These are phyloP conservation scores for Triticum urartu DNA, from an alignment of 176 grass and related monocot species.

Conservation along the genomic window DNA sequence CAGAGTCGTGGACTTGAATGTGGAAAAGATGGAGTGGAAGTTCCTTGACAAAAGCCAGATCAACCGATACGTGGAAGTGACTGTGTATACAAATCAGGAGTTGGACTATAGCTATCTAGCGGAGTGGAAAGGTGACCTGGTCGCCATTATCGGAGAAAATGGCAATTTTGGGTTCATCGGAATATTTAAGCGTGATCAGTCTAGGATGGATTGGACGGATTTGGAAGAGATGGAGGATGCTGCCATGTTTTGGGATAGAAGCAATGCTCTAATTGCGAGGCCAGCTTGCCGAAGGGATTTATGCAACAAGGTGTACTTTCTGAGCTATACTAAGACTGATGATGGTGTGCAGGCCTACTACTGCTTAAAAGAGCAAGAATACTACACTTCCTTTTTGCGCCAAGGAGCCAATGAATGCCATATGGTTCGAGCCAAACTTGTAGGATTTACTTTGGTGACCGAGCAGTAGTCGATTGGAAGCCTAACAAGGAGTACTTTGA, in stretches of 20 bases:
- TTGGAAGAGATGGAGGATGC: background rate
- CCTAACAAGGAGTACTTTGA: background rate
- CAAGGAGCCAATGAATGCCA: background rate
- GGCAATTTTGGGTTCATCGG: background rate
- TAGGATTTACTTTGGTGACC: background rate
- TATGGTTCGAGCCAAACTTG: background rate
- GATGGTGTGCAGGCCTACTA: background rate
- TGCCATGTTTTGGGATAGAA: too few species aligned
- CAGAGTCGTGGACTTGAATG: background rate
- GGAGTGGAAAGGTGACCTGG: slow-evolving; percentile 17
- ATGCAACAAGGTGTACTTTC: slow-evolving; percentile 5
- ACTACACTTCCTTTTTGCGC: background rate
- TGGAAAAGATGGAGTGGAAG: slow-evolving; percentile 19
- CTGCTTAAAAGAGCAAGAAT: background rate
- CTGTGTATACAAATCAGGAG: background rate
- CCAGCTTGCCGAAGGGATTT: background rate
- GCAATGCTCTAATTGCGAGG: background rate
- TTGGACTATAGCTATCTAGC: slow-evolving; percentile 8
- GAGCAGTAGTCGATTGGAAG: background rate
- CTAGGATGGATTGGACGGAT: background rate
- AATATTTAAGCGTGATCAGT: background rate
- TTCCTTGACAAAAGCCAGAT: background rate
- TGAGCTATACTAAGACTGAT: background rate
- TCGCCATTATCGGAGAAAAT: background rate
- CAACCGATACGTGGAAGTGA: background rate